Conservation (phyloP, 2,329 filamentous ascomycete genomes). For the Aaosphaeria pasadenensis region DNA sequence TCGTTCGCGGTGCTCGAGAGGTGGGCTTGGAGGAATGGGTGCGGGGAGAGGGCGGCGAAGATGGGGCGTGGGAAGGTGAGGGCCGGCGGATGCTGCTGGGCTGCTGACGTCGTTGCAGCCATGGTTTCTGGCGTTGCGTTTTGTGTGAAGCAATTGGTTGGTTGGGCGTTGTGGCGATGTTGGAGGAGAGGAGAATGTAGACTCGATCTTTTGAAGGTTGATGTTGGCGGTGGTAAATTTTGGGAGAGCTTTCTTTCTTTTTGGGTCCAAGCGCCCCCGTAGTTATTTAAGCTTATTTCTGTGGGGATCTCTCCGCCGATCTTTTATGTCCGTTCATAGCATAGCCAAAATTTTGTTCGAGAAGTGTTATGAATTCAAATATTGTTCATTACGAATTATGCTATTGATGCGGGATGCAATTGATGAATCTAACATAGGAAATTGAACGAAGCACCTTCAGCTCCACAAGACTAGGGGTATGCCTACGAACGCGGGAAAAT, state of each 20-base stretch:
- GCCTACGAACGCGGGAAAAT: too few relatives aligned
- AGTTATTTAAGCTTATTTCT: conserved; percentile 8
- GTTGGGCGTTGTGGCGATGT: conserved; percentile 1
- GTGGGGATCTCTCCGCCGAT: background rate
- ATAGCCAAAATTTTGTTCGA: too few relatives aligned
- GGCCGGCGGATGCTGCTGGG: conserved; percentile 16
- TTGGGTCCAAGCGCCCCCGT: too few relatives aligned
- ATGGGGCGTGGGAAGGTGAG: conserved; percentile 61
- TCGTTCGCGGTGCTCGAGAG: conserved; percentile 56
- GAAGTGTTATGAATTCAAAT: too few relatives aligned
- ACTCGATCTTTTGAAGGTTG: background rate
- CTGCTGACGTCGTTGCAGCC: conserved; percentile 18
- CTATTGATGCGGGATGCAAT: too few relatives aligned
- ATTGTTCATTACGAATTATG: too few relatives aligned
- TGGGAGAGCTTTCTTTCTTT: conserved; percentile 1
- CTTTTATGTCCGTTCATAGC: too few relatives aligned
- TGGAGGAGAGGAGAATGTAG: background rate
- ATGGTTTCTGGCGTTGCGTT: background rate
- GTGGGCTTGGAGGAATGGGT: conserved; percentile 86
- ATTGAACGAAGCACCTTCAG: too few relatives aligned
- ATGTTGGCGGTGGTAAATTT: conserved; percentile 2
- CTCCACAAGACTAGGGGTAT: too few relatives aligned
- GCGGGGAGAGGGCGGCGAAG: conserved; percentile 86
- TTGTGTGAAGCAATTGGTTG: background rate
- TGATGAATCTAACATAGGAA: too few relatives aligned